These are phyloP conservation scores for Acer negundo DNA, from an alignment of 345 rosid species.

Conservation along the genomic window DNA sequence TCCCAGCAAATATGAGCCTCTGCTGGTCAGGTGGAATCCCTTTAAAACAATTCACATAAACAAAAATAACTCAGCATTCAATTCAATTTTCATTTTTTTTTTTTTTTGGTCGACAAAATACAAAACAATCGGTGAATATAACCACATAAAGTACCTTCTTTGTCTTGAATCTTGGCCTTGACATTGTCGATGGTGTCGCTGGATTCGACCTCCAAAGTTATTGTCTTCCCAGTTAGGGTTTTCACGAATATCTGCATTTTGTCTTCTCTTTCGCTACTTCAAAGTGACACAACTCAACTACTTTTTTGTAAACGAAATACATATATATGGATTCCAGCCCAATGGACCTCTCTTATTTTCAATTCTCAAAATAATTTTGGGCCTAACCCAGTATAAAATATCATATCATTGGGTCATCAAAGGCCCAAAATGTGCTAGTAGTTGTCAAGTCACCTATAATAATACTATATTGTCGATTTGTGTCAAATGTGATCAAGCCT, in stretches of 20 bases:
- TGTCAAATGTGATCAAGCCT: neutral
- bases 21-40: constrained; percentile 56
- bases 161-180: constrained; percentile 72
- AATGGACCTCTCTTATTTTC: too few species aligned
- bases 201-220: constrained; percentile 65
- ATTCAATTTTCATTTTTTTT: too few species aligned
- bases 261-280: too few species aligned
- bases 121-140: neutral
- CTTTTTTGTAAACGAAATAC: too few species aligned
- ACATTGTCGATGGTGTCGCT: constrained; percentile 71
- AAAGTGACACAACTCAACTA: neutral
- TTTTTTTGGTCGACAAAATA: neutral
- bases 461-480: neutral
- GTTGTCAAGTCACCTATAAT: neutral
- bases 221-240: constrained; percentile 68
- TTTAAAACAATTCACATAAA: neutral
- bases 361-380: too few species aligned
- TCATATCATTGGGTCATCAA: neutral
- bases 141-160: constrained; percentile 43
- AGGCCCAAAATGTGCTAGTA: neutral
- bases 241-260: too few species aligned
- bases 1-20: constrained; percentile 48
- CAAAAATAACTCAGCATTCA: neutral
- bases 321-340: too few species aligned
- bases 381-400: neutral